Conservation (phyloP, 768 basidiomycete genomes). For the Naematelia aurantialba region DNA sequence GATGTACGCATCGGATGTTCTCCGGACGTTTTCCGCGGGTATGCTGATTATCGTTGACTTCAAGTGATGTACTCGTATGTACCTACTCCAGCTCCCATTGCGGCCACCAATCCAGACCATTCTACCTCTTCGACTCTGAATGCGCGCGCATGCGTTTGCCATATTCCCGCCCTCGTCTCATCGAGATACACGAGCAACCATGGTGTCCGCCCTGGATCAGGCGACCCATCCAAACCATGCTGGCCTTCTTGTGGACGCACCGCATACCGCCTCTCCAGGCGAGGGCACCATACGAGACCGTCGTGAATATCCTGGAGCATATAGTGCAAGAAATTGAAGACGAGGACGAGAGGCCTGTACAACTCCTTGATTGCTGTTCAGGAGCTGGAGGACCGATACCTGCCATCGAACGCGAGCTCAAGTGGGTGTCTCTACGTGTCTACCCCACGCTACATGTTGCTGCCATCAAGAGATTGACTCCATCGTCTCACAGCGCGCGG, state of each 20-base stretch:
- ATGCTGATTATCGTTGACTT: no score
- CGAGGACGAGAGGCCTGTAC: constrained; percentile 17
- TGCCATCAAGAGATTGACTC: no score
- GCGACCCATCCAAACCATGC: constrained; percentile 32
- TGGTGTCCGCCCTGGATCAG: constrained; percentile 38
- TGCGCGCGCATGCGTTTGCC: constrained; percentile 28
- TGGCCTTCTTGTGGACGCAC: constrained; percentile 40
- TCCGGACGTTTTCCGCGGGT: no score
- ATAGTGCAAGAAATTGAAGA: constrained; percentile 25
- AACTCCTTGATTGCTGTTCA: constrained; percentile 44
- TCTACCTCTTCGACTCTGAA: no score
- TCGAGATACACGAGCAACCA: constrained; percentile 43
- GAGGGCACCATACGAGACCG: constrained; percentile 30
- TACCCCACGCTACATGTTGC: no score
- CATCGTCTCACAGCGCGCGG: neutral
- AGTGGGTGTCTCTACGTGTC: constrained; percentile 31
- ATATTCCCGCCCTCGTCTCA: constrained; percentile 29
- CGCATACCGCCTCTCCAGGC: constrained; percentile 30
- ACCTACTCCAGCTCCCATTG: constrained; percentile 1
- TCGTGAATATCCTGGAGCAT: constrained; percentile 28
- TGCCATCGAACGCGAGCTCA: constrained; percentile 38
- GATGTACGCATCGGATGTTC: no score
- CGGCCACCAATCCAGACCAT: no score
- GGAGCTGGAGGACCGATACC: constrained; percentile 45
- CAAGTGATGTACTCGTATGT: no score